A percentile compares a stretch with the other conserved stretches of the same genome.
Conservation (phyloP, 2,329 filamentous ascomycete species). For the Fusarium sp. region DNA sequence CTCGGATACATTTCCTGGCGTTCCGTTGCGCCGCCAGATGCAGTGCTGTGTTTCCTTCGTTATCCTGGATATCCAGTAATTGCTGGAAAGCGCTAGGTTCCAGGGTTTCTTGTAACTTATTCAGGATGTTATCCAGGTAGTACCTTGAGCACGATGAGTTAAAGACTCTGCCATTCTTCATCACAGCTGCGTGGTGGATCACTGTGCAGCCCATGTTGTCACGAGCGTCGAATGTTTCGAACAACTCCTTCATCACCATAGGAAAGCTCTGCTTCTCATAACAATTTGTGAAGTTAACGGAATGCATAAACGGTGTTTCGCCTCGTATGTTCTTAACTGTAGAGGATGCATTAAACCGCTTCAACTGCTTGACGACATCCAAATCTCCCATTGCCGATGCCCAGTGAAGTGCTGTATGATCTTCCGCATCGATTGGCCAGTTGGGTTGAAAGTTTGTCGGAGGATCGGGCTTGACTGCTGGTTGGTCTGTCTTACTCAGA, state of each 20-base stretch:
- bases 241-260: conserved; percentile 82
- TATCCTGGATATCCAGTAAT: conserved; percentile 84
- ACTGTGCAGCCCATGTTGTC: conserved; percentile 88
- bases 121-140: conserved; percentile 91
- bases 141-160: conserved; percentile 92
- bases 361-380: conserved; percentile 88
- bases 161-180: conserved; percentile 81
- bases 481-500: conserved; percentile 81
- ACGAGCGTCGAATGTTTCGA: conserved; percentile 80
- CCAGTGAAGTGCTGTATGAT: conserved; percentile 95
- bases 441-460: conserved; percentile 89
- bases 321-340: conserved; percentile 76
- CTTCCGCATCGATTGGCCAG: conserved; percentile 91
- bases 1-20: conserved; percentile 88
- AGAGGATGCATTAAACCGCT: conserved; percentile 80
- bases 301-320: conserved; percentile 94
- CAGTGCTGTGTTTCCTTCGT: conserved; percentile 87
- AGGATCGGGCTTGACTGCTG: conserved; percentile 78
- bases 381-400: conserved; percentile 97
- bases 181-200: conserved; percentile 92
- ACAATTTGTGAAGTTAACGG: conserved; percentile 96
- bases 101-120: conserved; percentile 83
- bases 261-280: conserved; percentile 94
- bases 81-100: conserved; percentile 80
- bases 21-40: conserved; percentile 82